Conservation (phyloP, 2,329 filamentous ascomycete genomes). For the Leptographium galeiforme region DNA sequence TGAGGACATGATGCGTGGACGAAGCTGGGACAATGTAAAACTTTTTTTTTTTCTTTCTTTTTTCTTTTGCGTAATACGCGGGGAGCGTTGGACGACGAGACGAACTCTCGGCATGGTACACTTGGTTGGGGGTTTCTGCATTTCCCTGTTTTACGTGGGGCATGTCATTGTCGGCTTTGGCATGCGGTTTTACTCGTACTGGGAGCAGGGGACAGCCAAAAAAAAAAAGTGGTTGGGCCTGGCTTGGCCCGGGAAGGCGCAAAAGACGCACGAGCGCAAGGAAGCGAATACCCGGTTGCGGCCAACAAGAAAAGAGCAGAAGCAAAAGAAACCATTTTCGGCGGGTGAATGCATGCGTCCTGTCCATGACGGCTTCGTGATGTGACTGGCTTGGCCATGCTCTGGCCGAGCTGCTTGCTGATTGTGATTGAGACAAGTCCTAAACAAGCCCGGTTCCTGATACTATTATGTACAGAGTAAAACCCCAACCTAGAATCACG, state of each 20-base stretch:
- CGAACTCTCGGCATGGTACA: neutral
- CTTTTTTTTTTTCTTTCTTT: neutral
- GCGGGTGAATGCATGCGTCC: no score
- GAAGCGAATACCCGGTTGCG: neutral
- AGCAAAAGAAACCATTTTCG: neutral
- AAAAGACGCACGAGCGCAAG: no score
- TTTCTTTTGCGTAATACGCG: neutral
- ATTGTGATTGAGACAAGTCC: no score
- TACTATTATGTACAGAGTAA: no score
- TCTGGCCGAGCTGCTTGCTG: no score
- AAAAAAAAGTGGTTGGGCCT: no score
- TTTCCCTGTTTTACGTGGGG: neutral
- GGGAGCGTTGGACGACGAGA: neutral
- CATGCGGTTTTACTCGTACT: neutral
- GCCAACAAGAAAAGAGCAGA: neutral
- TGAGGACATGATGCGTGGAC: neutral
- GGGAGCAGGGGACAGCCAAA: no score
- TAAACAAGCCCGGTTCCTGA: no score
- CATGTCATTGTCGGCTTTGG: neutral
- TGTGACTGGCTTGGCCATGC: no score
- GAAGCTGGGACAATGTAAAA: neutral
- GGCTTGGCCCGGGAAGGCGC: no score
- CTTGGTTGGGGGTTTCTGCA: neutral
- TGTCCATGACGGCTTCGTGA: no score
- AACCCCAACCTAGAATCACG: no score